phyloP scores from a whole-genome alignment of 2,329 filamentous ascomycete genomes.

The Tothia fuscella region DNA sequence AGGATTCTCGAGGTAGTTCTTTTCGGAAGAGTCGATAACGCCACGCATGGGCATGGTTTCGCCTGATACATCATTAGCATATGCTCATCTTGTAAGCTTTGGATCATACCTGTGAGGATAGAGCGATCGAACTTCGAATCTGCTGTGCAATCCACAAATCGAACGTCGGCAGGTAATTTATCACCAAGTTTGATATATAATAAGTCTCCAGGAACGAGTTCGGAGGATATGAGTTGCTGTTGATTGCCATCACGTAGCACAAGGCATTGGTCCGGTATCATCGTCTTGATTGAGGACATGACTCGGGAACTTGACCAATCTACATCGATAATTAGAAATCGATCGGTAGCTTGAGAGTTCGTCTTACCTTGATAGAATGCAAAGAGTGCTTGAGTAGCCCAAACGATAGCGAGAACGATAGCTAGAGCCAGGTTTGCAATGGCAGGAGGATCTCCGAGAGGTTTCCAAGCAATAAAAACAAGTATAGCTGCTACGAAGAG shows the following conservation, averaged over 20 bases:
- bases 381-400: constrained; percentile 41
- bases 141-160: constrained; percentile 48
- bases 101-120: constrained; percentile 50
- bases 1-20: constrained; percentile 48
- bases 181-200: constrained; percentile 52
- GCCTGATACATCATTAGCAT: constrained; percentile 25
- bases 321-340: constrained; percentile 34
- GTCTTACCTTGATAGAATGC: constrained; percentile 40
- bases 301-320: constrained; percentile 67
- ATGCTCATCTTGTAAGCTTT: not conserved
- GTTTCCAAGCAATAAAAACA: constrained; percentile 67
- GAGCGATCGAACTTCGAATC: constrained; percentile 63
- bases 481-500: constrained; percentile 56
- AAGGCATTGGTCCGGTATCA: constrained; percentile 64
- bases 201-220: constrained; percentile 56
- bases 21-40: constrained; percentile 45
- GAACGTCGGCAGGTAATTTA: constrained; percentile 57
- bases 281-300: constrained; percentile 68
- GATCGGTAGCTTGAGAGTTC: not conserved
- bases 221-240: constrained; percentile 36
- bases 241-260: constrained; percentile 49
- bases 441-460: constrained; percentile 59
- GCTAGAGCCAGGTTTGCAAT: constrained; percentile 60
- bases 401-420: constrained; percentile 60
- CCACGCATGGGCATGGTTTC: constrained; percentile 55